Base-by-base conservation (phyloP, 78 protist genomes). In the Polysphondylium violaceum region DNA sequence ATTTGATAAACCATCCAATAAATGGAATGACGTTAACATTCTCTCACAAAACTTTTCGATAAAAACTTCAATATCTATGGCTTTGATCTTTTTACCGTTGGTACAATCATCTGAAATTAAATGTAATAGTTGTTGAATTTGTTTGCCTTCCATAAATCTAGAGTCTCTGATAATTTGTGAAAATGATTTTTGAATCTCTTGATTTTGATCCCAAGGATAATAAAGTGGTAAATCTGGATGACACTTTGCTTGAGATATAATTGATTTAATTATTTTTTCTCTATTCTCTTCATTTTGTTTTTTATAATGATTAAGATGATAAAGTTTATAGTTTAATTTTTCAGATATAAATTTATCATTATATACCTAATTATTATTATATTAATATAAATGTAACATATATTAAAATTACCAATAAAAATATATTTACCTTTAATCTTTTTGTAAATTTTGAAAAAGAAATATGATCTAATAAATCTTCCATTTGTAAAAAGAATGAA, bases 1-100 rank as follows among this genome's bases (percentile, higher is more conserved):
- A 71, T 3, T 25, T 47, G n/a, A 25, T 71, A 41, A n/a, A 9
- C 23, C 11, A 27, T 12, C 7, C 19, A 64, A 41, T 36, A 64
- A 64, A 64, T 64, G 72, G 14, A 36, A 64, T n/a, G 11, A 36
- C 0, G 41, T 25, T 25, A 83, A 55, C 29, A 83, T 9, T 19
- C 69, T 72, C 12, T 50, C 72, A 47, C 64, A n/a, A 56, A 83
- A 69, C 41, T 58, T 56, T 35, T 53, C 90, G n/a, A 83, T 38
- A 69, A 83, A 83, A 23, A 68, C 65, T 43, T 83, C 90, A 29
- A 83, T 83, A 58, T 83, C 90, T 8, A 83, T 41, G 16, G 90
- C 74, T 59, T 69, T 55, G 31, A 83, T 83, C 33, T 67, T 67
- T 31, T 60, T 67, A 25, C 7, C 60, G 25, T 19, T 29, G 31